Evolutionary conservation across 352 stramenopile species (phyloP).

Genomic region (Phytophthora agathidicida): DNA sequence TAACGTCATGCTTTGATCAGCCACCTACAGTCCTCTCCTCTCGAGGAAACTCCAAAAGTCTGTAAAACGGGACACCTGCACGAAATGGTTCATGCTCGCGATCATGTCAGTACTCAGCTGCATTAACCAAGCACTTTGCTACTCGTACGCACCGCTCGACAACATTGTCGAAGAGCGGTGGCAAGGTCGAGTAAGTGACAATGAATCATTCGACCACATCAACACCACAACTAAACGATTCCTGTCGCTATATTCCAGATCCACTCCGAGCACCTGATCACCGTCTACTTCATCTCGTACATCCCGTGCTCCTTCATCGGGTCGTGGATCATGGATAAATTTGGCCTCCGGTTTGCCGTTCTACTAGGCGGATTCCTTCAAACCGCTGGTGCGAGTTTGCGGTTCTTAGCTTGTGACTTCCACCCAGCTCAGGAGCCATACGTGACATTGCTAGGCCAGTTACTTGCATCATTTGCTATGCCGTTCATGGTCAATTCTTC

Average conservation of each 20-base stretch:
- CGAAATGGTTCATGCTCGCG: slow-evolving; percentile 68
- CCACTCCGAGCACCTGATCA: slow-evolving; percentile 75
- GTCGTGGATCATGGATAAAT: slow-evolving; percentile 80
- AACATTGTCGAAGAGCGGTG: slow-evolving; percentile 57
- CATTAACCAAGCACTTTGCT: slow-evolving; percentile 56
- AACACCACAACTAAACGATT: too few species aligned
- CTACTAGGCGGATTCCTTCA: slow-evolving; percentile 61
- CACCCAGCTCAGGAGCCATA: slow-evolving; percentile 26
- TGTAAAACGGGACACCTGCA: neutral
- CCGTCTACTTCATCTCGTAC: slow-evolving; percentile 78
- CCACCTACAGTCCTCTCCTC: neutral
- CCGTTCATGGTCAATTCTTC: slow-evolving; percentile 85
- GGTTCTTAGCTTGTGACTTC: slow-evolving; percentile 44
- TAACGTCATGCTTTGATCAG: too few species aligned
- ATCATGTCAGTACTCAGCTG: slow-evolving; percentile 50
- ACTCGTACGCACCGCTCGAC: slow-evolving; percentile 70
- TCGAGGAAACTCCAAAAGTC: neutral
- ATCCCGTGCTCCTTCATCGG: slow-evolving; percentile 80
- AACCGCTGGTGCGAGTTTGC: slow-evolving; percentile 47
- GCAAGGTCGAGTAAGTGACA: slow-evolving; percentile 40
- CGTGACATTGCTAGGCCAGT: slow-evolving; percentile 57
- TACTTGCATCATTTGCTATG: slow-evolving; percentile 67
- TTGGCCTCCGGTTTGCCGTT: slow-evolving; percentile 61
- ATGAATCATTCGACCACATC: too few species aligned
- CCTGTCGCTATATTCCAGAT: slow-evolving; percentile 47